Evolutionary conservation across 345 rosid species (phyloP), one percentile per base, ranked within the genome.

Genomic region (Moricandia arvensis): DNA sequence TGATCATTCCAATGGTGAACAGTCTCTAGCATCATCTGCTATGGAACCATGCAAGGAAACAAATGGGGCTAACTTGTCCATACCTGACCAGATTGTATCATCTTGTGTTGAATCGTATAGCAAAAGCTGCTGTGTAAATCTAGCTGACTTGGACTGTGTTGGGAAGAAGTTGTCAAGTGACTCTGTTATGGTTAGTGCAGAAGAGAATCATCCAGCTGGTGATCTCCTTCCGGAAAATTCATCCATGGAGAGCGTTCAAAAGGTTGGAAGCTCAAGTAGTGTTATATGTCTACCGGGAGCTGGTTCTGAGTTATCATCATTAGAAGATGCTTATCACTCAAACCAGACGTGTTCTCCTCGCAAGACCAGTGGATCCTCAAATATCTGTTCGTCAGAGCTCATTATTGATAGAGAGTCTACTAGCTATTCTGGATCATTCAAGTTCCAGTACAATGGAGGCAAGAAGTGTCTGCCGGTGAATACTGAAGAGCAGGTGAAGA

Each of bases 401-500:
- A 85, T 69, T 54, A 37, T 45, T 1, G 76, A 63, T 74, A 73
- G 71, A 45, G 84, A 77, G 72, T 78, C 85, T 59, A 82, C 83
- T 45, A 81, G 77, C 74, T 73, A 54, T 73, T 73, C 74, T 0
- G 78, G 73, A 59, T 79, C 76, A 68, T 67, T 67, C 61, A 65
- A 72, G 77, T 82, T 76, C 15, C 72, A 54, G 43, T 83, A 66
- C 58, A 81, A 72, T 74, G 73, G 53, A 68, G 79, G 72, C 45
- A 71, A 77, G 75, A 84, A 75, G 41, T 70, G 64, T 81, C 51
- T 82, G 73, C 80, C 82, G 24, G 24, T 21, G 24, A 21, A 62
- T 80, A 74, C 82, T 13, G 88, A 74, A 70, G 88, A 86, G 64
- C 88, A 80, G 88, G 97, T 91, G 78, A 34, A 74, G 24, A 21